These are phyloP conservation scores for Neurospora tetraspora DNA, from an alignment of 495 filamentous ascomycete species.

Conservation along the genomic window DNA sequence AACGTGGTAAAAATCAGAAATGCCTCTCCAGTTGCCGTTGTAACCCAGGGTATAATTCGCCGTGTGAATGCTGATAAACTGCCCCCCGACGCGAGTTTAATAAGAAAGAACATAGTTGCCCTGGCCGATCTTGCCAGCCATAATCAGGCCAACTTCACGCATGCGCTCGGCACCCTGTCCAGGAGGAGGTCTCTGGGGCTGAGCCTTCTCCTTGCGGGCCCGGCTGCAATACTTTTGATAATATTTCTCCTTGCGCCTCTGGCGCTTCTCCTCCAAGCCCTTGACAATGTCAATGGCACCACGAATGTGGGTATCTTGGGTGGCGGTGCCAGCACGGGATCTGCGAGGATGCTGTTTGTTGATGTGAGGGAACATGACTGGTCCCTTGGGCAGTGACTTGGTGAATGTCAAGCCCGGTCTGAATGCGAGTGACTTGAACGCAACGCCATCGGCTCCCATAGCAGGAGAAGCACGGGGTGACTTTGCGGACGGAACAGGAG, in stretches of 20 bases:
- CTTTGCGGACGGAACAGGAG: constrained; percentile 19
- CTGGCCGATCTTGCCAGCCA: constrained; percentile 67
- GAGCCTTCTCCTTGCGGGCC: constrained; percentile 40
- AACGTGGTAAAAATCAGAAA: constrained; percentile 13
- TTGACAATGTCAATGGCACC: constrained; percentile 96
- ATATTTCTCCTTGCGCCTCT: constrained; percentile 82
- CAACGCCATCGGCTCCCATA: constrained; percentile 23
- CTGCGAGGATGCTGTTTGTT: constrained; percentile 17
- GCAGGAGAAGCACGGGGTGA: constrained; percentile 40
- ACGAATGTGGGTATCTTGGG: constrained; percentile 46
- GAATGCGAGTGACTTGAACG: constrained; percentile 51
- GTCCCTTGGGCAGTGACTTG: constrained; percentile 67
- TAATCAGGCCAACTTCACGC: constrained; percentile 82
- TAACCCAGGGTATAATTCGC: constrained; percentile 7
- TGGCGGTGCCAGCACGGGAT: constrained; percentile 14
- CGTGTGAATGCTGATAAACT: constrained; percentile 21
- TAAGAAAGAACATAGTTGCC: constrained; percentile 75
- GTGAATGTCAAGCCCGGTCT: constrained; percentile 56
- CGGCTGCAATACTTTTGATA: constrained; percentile 61
- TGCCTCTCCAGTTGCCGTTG: constrained; percentile 15
- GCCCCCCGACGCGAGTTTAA: constrained; percentile 29
- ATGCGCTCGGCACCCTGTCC: constrained; percentile 90
- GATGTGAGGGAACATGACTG: constrained; percentile 55
- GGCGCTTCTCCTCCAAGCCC: constrained; percentile 86
- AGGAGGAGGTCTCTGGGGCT: constrained; percentile 45